phyloP scores from a whole-genome alignment of 768 basidiomycete species.

The Plicaturopsis crispa region DNA sequence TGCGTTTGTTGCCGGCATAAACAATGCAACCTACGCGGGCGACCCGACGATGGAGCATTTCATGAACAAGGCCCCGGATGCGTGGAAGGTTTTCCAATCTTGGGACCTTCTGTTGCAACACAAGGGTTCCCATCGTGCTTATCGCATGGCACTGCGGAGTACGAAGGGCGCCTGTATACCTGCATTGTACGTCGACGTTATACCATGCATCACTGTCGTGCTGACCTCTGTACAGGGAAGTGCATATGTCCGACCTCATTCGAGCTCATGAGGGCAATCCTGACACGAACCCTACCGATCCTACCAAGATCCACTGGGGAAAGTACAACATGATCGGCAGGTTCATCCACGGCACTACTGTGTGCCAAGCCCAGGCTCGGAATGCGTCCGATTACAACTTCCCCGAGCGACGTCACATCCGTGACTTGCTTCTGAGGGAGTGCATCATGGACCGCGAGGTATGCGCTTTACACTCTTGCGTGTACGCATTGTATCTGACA shows the following conservation, averaged over 20 bases:
- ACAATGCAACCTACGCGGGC: slow-evolving; percentile 71
- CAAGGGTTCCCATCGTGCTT: slow-evolving; percentile 79
- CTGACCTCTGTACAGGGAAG: slow-evolving; percentile 52
- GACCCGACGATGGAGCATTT: slow-evolving; percentile 74
- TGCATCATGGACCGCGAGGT: slow-evolving; percentile 70
- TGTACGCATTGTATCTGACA: slow-evolving; percentile 1
- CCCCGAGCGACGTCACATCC: slow-evolving; percentile 44
- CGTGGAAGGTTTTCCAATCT: slow-evolving; percentile 70
- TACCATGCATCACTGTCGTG: slow-evolving; percentile 6
- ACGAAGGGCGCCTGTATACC: slow-evolving; percentile 86
- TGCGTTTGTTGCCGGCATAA: slow-evolving; percentile 91
- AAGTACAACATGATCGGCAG: slow-evolving; percentile 92
- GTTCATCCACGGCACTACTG: slow-evolving; percentile 69
- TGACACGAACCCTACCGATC: slow-evolving; percentile 59
- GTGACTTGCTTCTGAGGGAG: slow-evolving; percentile 45
- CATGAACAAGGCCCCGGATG: slow-evolving; percentile 55
- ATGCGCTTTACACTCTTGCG: slow-evolving; percentile 9
- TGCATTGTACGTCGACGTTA: slow-evolving; percentile 48
- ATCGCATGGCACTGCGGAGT: slow-evolving; percentile 81
- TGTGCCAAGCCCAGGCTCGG: slow-evolving; percentile 73
- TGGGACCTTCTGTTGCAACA: slow-evolving; percentile 83
- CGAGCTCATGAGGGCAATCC: slow-evolving; percentile 80
- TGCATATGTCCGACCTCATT: slow-evolving; percentile 85
- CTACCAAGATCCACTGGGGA: slow-evolving; percentile 84
- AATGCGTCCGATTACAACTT: slow-evolving; percentile 53